Evolutionary conservation across 768 basidiomycete species (phyloP), one percentile per base, ranked within the genome.

Genomic region (Tulasnella sp.): DNA sequence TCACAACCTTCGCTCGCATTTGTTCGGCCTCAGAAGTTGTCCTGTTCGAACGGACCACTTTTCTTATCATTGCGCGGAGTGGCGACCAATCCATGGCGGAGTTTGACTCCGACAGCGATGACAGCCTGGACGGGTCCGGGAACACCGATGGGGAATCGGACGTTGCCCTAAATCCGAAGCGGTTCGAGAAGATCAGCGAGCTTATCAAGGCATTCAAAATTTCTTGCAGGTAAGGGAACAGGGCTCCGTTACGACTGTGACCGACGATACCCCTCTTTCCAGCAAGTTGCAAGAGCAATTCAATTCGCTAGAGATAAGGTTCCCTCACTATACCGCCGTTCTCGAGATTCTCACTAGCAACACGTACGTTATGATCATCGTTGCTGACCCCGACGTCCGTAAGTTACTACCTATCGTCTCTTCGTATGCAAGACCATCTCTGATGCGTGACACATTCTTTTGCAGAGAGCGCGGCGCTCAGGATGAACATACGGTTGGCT

Each of bases 141-240:
- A 19, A 40, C n/a, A 44, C 48, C 14, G 34, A 27, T n/a, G 52
- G 80, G 62, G 42, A 71, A 74, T 34, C 71, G 24, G 77, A 78
- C 36, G 40, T 39, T 8, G 94, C 95, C 85, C 76, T 85, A 75
- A 83, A 85, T 82, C 81, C 83, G 42, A 84, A 87, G 40, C 77
- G 88, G 62, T 88, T 88, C 78, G 87, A 88, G 82, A 86, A 87
- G 83, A 86, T 88, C 52, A 86, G 85, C 14, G 96, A 98, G 85
- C 90, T 98, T 80, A 93, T 99, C 86, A 99, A 99, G 86, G 92
- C 92, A 3, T 98, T 99, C 88, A 96, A 97, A 83, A 91, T 95
- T 82, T 93, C 94, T 27, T 98, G 96, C 85, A 90, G 93, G 79
- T 94, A 92, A n/a, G 52, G 7, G 24, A 52, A 24, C 6, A 42